These are phyloP conservation scores for Mycena capillaripes DNA, from an alignment of 768 basidiomycete species.

Conservation along the genomic window DNA sequence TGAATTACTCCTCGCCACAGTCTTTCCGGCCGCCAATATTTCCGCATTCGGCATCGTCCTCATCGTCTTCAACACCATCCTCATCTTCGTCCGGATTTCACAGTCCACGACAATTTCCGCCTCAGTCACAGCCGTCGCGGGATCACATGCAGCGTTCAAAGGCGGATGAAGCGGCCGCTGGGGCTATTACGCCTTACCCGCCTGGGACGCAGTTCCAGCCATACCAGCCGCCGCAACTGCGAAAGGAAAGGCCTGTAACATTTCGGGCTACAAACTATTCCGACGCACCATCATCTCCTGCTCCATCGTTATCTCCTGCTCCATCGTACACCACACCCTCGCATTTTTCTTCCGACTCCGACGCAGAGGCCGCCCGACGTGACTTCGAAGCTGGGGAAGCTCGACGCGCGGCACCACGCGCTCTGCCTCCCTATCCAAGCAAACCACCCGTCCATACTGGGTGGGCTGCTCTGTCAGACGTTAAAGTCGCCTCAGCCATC, in stretches of 20 bases:
- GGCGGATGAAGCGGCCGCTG: background rate
- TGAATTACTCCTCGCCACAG: background rate
- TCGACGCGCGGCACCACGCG: conserved; percentile 12
- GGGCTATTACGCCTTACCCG: conserved; percentile 19
- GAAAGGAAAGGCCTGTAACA: conserved; percentile 9
- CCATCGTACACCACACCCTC: conserved; percentile 22
- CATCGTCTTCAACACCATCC: background rate
- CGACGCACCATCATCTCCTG: background rate
- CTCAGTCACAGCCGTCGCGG: conserved; percentile 15
- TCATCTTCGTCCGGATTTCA: conserved; percentile 13
- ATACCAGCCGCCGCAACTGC: conserved; percentile 12
- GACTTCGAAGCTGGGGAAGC: too few relatives aligned
- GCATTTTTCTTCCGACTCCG: conserved; percentile 9
- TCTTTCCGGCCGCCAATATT: background rate
- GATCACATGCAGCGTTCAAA: background rate
- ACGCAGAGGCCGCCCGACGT: too few relatives aligned
- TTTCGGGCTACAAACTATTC: conserved; percentile 5
- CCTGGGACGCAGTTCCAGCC: background rate
- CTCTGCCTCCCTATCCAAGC: conserved; percentile 33
- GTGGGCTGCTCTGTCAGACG: conserved; percentile 32
- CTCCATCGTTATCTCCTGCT: conserved; percentile 24
- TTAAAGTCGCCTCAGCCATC: conserved; percentile 24
- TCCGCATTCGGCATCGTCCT: background rate
- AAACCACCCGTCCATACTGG: conserved; percentile 21
- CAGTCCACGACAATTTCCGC: conserved; percentile 5